phyloP scores from a whole-genome alignment of 1,284 basidiomycete species.

The Sporisorium graminicola region DNA sequence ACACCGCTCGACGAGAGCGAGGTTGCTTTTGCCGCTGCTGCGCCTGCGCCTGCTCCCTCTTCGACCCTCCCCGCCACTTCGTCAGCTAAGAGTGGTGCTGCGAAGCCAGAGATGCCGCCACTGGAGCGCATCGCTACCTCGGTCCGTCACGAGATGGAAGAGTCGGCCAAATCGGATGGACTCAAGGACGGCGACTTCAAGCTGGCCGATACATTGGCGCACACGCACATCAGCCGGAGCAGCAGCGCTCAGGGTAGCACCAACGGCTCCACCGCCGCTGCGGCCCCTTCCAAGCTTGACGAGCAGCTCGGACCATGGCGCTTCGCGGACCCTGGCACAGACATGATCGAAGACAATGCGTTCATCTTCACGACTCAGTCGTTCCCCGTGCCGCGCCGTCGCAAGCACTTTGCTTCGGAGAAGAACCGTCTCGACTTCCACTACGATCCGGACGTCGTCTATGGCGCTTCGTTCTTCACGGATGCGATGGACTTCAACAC shows the following conservation, averaged over 20 bases:
- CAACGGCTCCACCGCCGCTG: neutral
- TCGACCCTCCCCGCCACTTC: slow-evolving; percentile 13
- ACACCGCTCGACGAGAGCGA: slow-evolving; percentile 35
- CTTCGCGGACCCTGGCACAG: slow-evolving; percentile 68
- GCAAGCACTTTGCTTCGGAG: slow-evolving; percentile 69
- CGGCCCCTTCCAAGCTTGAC: slow-evolving; percentile 45
- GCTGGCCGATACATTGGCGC: slow-evolving; percentile 60
- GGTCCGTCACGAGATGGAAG: slow-evolving; percentile 57
- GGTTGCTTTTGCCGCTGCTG: slow-evolving; percentile 1
- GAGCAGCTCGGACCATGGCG: slow-evolving; percentile 70
- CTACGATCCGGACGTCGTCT: slow-evolving; percentile 69
- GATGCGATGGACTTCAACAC: slow-evolving; percentile 66
- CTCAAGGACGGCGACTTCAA: slow-evolving; percentile 62
- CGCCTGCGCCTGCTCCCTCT: slow-evolving; percentile 22
- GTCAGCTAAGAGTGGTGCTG: neutral
- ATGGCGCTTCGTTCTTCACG: slow-evolving; percentile 63
- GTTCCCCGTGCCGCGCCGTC: slow-evolving; percentile 67
- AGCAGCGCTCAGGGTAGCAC: slow-evolving; percentile 18
- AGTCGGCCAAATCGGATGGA: slow-evolving; percentile 60
- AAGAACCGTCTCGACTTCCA: slow-evolving; percentile 63
- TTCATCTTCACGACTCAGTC: slow-evolving; percentile 70
- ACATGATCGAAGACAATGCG: slow-evolving; percentile 71
- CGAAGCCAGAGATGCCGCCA: slow-evolving; percentile 47
- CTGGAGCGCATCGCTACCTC: slow-evolving; percentile 52
- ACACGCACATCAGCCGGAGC: slow-evolving; percentile 29